Evolutionary conservation across 495 filamentous ascomycete species (phyloP).

Genomic region (Aspergillus asperescens): DNA sequence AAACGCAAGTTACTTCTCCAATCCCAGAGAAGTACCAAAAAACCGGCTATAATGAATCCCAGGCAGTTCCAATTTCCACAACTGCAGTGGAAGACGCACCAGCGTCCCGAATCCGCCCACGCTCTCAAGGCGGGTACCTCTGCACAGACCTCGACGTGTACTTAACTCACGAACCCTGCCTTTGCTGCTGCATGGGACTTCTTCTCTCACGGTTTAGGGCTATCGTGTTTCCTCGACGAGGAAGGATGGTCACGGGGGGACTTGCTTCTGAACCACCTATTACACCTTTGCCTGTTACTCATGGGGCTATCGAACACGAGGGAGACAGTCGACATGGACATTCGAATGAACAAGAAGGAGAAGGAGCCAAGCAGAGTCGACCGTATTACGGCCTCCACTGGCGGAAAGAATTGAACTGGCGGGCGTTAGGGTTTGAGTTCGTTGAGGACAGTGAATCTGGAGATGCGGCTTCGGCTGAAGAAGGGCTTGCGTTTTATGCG

Average conservation of each 20-base stretch:
- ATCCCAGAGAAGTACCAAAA: constrained; percentile 22
- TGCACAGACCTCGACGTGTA: constrained; percentile 90
- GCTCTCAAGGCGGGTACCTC: constrained; percentile 72
- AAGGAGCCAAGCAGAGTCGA: constrained; percentile 15
- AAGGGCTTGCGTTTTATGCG: constrained; percentile 21
- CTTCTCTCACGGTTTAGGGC: constrained; percentile 83
- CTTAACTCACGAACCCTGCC: constrained; percentile 87
- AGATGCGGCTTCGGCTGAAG: neutral
- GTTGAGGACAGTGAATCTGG: constrained; percentile 26
- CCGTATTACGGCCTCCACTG: constrained; percentile 77
- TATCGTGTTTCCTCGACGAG: constrained; percentile 65
- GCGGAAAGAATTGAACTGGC: constrained; percentile 93
- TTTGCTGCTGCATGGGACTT: constrained; percentile 95
- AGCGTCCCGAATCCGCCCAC: constrained; percentile 37
- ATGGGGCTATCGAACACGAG: constrained; percentile 39
- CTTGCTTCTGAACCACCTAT: constrained; percentile 36
- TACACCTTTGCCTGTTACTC: constrained; percentile 12
- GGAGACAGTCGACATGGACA: constrained; percentile 26
- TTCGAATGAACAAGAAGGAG: constrained; percentile 14
- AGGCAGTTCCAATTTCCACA: neutral
- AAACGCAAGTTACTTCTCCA: constrained; percentile 2
- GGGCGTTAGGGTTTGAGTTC: constrained; percentile 80
- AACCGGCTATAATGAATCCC: constrained; percentile 6
- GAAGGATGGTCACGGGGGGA: constrained; percentile 36
- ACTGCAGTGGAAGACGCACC: neutral